phyloP scores from a whole-genome alignment of 495 filamentous ascomycete genomes.

The Sordaria brevicollis region DNA sequence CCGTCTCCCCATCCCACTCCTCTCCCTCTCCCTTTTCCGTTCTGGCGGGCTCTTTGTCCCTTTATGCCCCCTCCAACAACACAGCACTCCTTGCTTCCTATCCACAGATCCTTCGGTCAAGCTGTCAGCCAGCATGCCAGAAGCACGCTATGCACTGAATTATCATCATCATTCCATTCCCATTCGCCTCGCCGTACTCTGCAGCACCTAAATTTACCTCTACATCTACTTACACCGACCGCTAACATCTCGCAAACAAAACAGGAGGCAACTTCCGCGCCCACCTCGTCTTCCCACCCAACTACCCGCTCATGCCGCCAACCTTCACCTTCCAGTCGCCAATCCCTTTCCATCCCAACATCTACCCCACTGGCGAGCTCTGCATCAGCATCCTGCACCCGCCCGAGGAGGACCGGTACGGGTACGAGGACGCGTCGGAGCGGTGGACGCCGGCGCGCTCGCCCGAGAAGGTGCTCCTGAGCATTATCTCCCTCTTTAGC shows the following conservation, averaged over 20 bases:
- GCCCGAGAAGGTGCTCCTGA: slow-evolving; percentile 87
- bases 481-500: slow-evolving; percentile 86
- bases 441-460: slow-evolving; percentile 96
- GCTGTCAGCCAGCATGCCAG: not conserved
- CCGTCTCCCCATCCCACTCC: not conserved
- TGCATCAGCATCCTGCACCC: slow-evolving; percentile 97
- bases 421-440: slow-evolving; percentile 86
- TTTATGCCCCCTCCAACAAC: not conserved
- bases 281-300: slow-evolving; percentile 62
- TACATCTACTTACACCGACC: not conserved
- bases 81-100: not conserved
- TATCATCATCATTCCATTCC: not conserved
- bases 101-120: not conserved
- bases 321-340: slow-evolving; percentile 84
- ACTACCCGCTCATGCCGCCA: slow-evolving; percentile 84
- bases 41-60: not conserved
- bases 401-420: slow-evolving; percentile 90
- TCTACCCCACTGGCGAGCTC: slow-evolving; percentile 81
- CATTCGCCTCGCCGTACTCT: too few relatives aligned
- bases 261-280: slow-evolving; percentile 84
- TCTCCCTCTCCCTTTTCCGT: not conserved
- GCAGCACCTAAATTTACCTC: too few relatives aligned
- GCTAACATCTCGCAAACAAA: not conserved
- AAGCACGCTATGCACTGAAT: too few relatives aligned
- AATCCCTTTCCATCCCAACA: slow-evolving; percentile 87